Base-by-base conservation (phyloP, 371 early-diverging fungal species). In the Chytridium lagenaria region DNA sequence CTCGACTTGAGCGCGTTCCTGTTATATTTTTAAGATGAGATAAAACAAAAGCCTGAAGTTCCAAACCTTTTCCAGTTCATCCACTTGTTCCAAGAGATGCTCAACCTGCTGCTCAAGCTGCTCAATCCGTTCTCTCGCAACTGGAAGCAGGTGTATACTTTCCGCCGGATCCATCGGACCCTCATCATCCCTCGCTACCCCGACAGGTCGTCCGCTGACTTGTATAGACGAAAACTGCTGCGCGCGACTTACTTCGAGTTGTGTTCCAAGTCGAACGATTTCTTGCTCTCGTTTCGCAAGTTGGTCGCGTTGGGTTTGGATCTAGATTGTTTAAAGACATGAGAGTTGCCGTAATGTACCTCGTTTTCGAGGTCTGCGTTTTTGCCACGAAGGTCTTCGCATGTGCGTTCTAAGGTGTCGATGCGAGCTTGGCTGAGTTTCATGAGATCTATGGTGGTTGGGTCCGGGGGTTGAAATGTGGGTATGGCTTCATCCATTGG, bases 101-200 rank as follows among this genome's bases (percentile, higher is more conserved):
- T 83, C 81, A 1, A 84, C 68, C 68, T 85, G 85, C 36, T 75
- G 50, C 75, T 86, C 86, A 0, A 86, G 73, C 57, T 86, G 85
- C 55, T 80, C 79, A 22, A 86, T 82, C 16, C 86, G 68, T 40
- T 78, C 61, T 15, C 73, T 75, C 0, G 86, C 84, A 16, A 76
- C 59, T 3, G 67, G 72, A n/a, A 78, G 78, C 26, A 75, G 76
- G 30, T 75, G 75, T 1, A 71, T 67, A 36, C 66, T 51, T 33
- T 77, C 69, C 31, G 70, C 64, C 7, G 73, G 44, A n/a, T 66
- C 67, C 2, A 55, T 19, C 12, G 68, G 69, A 10, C 38, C 69
- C 16, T 66, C 77, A 61, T 72, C 77, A 22, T 59, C 64, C 23
- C 69, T 64, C 5, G 38, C 30, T 40, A 65, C 22, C 2, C 71